These are phyloP conservation scores for Solanum gandarillasii DNA, from an alignment of 257 asterid genomes.

Conservation along the genomic window DNA sequence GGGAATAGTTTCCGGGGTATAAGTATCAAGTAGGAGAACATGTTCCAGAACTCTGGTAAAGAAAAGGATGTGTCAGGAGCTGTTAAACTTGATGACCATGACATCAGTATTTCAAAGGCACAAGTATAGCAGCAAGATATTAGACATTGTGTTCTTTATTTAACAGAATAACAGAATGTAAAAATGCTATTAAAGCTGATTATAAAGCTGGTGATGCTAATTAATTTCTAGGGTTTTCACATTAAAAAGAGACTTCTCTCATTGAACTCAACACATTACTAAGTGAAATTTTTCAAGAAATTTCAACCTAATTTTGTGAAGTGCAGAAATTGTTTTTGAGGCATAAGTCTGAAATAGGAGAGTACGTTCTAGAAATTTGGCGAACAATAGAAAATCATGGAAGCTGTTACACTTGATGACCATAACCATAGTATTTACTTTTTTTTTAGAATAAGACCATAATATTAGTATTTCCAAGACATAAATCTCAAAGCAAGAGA, in stretches of 20 bases:
- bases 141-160: not conserved
- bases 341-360: constrained; percentile 80
- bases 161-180: not conserved
- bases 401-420: not conserved
- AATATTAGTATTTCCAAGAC: not conserved
- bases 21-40: constrained; percentile 89
- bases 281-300: not conserved
- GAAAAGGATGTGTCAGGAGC: not conserved
- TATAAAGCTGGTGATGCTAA: not conserved
- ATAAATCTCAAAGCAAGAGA: not conserved
- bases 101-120: not conserved
- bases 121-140: not conserved
- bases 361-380: constrained; percentile 74
- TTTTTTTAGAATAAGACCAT: not conserved
- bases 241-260: not conserved
- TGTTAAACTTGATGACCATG: not conserved
- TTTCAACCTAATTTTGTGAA: constrained; percentile 66
- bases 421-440: not conserved
- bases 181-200: not conserved
- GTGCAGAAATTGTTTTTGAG: constrained; percentile 78
- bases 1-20: constrained; percentile 78
- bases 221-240: not conserved
- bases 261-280: not conserved
- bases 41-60: constrained; percentile 77
- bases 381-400: not conserved